Evolutionary conservation across 2,329 filamentous ascomycete genomes (phyloP).

Genomic region (Neonectria faginata): DNA sequence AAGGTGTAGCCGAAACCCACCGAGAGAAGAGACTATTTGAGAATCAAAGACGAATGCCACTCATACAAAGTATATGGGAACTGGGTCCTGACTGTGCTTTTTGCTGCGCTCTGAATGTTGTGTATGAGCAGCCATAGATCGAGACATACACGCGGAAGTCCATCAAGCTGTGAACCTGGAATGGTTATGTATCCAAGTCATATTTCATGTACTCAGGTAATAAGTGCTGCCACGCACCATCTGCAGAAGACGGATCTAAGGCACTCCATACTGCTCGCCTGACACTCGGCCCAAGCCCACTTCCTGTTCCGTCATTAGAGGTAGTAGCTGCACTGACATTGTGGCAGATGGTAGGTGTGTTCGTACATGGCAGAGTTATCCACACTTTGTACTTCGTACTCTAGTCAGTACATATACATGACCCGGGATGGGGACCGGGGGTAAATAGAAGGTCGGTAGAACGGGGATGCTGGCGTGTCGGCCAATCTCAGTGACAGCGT

Average conservation of each 20-base stretch:
- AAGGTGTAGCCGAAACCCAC: constrained; percentile 45
- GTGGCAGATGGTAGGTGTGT: background rate
- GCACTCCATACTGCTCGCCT: too few relatives aligned
- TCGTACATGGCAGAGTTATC: too few relatives aligned
- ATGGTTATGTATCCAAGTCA: too few relatives aligned
- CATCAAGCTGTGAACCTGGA: too few relatives aligned
- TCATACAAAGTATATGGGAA: constrained; percentile 24
- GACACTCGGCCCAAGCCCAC: too few relatives aligned
- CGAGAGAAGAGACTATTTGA: constrained; percentile 41
- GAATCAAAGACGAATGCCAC: constrained; percentile 45
- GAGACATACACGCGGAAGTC: background rate
- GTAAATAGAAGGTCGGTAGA: constrained; percentile 1
- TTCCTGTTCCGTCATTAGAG: too few relatives aligned
- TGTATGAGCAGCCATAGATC: too few relatives aligned
- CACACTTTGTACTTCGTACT: background rate
- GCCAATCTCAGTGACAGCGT: constrained; percentile 1
- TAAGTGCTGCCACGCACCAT: too few relatives aligned
- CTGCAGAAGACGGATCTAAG: too few relatives aligned
- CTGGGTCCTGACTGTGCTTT: constrained; percentile 11
- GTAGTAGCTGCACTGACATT: background rate
- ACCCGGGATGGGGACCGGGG: background rate
- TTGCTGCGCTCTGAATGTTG: background rate
- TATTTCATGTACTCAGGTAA: too few relatives aligned
- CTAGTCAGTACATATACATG: background rate
- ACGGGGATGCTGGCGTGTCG: background rate